Conservation (phyloP, 2,329 filamentous ascomycete genomes). For the Beauveria sp. region DNA sequence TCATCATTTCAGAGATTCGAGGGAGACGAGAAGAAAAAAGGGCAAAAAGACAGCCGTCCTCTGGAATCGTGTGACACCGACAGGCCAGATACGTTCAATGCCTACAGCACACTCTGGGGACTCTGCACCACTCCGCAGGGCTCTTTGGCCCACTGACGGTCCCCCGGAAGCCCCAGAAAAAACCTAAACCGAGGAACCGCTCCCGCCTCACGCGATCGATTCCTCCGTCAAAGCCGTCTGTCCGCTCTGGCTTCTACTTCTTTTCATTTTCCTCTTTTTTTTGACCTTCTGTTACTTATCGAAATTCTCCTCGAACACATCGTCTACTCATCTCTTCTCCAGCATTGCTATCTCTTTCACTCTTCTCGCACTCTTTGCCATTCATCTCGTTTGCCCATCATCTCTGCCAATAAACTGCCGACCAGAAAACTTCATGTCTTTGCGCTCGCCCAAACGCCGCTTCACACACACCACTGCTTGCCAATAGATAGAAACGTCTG, state of each 20-base stretch:
- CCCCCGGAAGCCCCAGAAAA: slow-evolving; percentile 9
- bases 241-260: slow-evolving; percentile 4
- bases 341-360: background rate
- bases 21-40: too few relatives aligned
- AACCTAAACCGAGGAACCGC: slow-evolving; percentile 11
- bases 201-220: slow-evolving; percentile 13
- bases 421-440: background rate
- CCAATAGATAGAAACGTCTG: background rate
- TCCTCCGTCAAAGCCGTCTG: background rate
- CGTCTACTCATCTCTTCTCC: background rate
- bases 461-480: slow-evolving; percentile 4
- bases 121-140: background rate
- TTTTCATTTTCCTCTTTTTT: slow-evolving; percentile 7
- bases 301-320: background rate
- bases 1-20: too few relatives aligned
- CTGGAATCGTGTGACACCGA: too few relatives aligned
- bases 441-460: background rate
- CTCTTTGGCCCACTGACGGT: background rate
- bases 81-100: background rate
- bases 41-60: too few relatives aligned
- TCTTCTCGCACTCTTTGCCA: background rate
- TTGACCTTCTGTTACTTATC: background rate
- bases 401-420: background rate
- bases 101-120: too few relatives aligned
- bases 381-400: background rate